phyloP scores from a whole-genome alignment of 805 yeast species.

The Starmerella davenportii region DNA sequence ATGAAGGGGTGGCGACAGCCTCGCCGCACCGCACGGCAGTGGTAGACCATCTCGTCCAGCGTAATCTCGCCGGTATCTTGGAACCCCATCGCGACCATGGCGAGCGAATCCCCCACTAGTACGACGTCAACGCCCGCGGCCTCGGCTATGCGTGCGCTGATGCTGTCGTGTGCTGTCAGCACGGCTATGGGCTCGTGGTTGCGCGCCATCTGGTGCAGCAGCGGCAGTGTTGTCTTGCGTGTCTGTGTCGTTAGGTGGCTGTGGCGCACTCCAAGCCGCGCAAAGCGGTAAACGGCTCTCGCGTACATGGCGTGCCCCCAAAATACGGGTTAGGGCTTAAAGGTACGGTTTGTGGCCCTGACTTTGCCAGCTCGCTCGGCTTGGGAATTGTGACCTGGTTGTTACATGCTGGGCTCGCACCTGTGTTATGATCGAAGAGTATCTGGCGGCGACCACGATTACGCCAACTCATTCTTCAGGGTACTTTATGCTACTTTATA shows the following conservation, averaged over 20 bases:
- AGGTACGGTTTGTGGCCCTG: too few relatives aligned
- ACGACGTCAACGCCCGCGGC: slow-evolving; percentile 48
- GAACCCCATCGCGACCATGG: slow-evolving; percentile 81
- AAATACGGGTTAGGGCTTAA: too few relatives aligned
- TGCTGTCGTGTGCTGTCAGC: slow-evolving; percentile 82
- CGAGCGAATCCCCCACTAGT: slow-evolving; percentile 79
- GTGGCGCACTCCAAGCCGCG: slow-evolving; percentile 1
- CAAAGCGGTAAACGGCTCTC: neutral
- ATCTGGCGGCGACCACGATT: too few relatives aligned
- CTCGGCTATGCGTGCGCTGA: slow-evolving; percentile 56
- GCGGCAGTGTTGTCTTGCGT: slow-evolving; percentile 27
- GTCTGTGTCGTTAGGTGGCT: slow-evolving; percentile 12
- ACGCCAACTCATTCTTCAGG: too few relatives aligned
- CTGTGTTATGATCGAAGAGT: too few relatives aligned
- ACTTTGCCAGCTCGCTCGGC: too few relatives aligned
- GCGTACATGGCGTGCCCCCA: too few relatives aligned
- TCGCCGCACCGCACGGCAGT: slow-evolving; percentile 56
- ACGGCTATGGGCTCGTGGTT: slow-evolving; percentile 29
- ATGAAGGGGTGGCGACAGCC: slow-evolving; percentile 49
- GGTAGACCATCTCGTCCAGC: slow-evolving; percentile 59
- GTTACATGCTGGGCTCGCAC: too few relatives aligned
- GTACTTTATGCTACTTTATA: too few relatives aligned
- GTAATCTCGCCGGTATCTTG: slow-evolving; percentile 46
- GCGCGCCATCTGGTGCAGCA: slow-evolving; percentile 24
- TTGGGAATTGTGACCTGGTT: too few relatives aligned